phyloP scores from a whole-genome alignment of 2,329 filamentous ascomycete species.

The Penicillium concentricum region DNA sequence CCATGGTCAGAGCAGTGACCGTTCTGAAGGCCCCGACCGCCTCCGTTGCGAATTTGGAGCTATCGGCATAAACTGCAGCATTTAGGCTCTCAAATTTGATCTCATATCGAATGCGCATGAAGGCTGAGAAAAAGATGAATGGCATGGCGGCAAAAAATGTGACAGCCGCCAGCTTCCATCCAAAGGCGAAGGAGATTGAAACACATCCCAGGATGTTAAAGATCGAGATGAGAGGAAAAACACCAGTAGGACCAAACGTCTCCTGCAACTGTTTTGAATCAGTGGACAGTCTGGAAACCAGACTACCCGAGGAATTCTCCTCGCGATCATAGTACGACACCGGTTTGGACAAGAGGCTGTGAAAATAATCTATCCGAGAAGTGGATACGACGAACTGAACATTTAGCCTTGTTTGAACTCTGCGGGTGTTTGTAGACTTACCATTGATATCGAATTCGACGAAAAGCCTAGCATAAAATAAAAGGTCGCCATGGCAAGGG shows the following conservation, averaged over 20 bases:
- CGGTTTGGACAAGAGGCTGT: conserved; percentile 42
- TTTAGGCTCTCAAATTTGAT: conserved; percentile 68
- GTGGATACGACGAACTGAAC: conserved; percentile 32
- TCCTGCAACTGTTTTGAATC: conserved; percentile 54
- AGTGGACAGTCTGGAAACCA: conserved; percentile 49
- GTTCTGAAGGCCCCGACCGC: conserved; percentile 73
- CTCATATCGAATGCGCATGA: conserved; percentile 61
- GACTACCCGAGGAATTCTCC: conserved; percentile 49
- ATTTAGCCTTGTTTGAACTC: conserved; percentile 10
- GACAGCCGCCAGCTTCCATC: conserved; percentile 74
- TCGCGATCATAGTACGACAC: conserved; percentile 46
- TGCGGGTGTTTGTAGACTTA: conserved; percentile 22
- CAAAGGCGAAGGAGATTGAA: conserved; percentile 67
- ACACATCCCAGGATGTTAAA: conserved; percentile 66
- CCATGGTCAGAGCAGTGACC: conserved; percentile 68
- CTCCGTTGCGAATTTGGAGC: conserved; percentile 72
- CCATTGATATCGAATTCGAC: conserved; percentile 48
- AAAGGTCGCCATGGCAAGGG: conserved; percentile 46
- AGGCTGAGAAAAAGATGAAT: conserved; percentile 50
- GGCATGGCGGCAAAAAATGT: conserved; percentile 60
- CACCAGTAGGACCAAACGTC: conserved; percentile 48
- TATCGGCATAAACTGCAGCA: conserved; percentile 65
- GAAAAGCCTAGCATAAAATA: conserved; percentile 50
- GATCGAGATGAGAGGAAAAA: conserved; percentile 58
- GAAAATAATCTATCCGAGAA: conserved; percentile 35